Evolutionary conservation across 2,329 filamentous ascomycete genomes (phyloP).

Genomic region (Achaetomium macrosporum): DNA sequence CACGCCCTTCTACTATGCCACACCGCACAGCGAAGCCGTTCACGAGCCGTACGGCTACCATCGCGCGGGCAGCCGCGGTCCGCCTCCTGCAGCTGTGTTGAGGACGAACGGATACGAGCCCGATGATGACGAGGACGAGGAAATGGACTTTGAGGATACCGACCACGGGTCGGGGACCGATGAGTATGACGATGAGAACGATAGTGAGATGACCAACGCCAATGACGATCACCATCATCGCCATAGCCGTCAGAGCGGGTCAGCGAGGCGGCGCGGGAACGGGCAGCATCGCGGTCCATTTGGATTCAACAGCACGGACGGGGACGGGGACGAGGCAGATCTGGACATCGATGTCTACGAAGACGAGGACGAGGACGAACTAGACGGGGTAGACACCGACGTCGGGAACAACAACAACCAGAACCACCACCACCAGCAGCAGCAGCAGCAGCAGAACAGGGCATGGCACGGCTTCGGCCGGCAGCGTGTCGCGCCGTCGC

Average conservation of each 20-base stretch:
- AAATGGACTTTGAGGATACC: constrained; percentile 28
- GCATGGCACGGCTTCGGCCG: constrained; percentile 12
- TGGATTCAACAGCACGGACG: constrained; percentile 10
- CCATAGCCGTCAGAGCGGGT: background rate
- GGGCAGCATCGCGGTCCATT: constrained; percentile 5
- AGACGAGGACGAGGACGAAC: constrained; percentile 28
- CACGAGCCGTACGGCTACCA: constrained; percentile 32
- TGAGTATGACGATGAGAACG: constrained; percentile 19
- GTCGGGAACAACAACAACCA: constrained; percentile 14
- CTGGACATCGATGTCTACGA: constrained; percentile 29
- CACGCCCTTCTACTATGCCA: constrained; percentile 66
- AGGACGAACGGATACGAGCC: constrained; percentile 24
- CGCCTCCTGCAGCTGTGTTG: constrained; percentile 4
- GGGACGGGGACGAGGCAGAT: constrained; percentile 26
- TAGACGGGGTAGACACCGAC: constrained; percentile 26
- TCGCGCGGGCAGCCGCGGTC: constrained; percentile 22
- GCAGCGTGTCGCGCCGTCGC: background rate
- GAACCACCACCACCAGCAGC: background rate
- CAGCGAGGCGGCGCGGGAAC: background rate
- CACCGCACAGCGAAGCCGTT: constrained; percentile 62
- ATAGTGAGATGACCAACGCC: constrained; percentile 30
- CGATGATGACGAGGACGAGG: constrained; percentile 30
- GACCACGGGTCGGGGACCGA: constrained; percentile 25
- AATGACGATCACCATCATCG: background rate
- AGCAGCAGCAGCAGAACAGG: background rate